phyloP scores from a whole-genome alignment of 768 basidiomycete genomes.

The Cytidiella melzeri region DNA sequence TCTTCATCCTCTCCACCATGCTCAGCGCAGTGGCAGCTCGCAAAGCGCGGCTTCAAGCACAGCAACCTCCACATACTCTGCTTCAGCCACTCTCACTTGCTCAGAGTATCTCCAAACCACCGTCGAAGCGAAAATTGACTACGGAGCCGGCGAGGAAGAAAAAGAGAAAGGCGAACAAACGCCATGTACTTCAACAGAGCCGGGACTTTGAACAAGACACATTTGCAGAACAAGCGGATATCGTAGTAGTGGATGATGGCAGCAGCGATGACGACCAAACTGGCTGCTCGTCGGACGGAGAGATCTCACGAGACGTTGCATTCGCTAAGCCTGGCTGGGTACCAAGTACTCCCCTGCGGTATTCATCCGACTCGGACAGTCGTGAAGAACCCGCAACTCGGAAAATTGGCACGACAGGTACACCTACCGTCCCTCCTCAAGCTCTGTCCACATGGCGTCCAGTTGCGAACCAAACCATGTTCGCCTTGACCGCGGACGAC shows the following conservation, averaged over 20 bases:
- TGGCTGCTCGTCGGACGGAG: constrained; percentile 31
- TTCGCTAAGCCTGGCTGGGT: constrained; percentile 44
- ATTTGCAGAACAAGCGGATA: constrained; percentile 32
- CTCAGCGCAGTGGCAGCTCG: constrained; percentile 70
- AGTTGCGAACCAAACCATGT: constrained; percentile 37
- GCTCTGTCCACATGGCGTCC: constrained; percentile 49
- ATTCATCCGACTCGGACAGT: neutral
- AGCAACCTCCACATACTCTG: too few relatives aligned
- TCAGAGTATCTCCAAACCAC: constrained; percentile 18
- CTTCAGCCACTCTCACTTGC: too few relatives aligned
- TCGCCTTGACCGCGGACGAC: constrained; percentile 38
- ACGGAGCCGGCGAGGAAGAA: constrained; percentile 21
- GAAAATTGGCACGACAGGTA: too few relatives aligned
- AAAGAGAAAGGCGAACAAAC: constrained; percentile 18
- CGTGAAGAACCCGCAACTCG: neutral
- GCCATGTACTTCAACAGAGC: constrained; percentile 9
- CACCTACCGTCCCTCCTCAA: constrained; percentile 7
- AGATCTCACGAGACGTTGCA: constrained; percentile 4
- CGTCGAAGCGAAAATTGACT: constrained; percentile 42
- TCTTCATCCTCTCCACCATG: constrained; percentile 31
- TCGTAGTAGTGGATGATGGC: constrained; percentile 14
- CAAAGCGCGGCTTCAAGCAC: constrained; percentile 43
- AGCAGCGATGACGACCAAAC: constrained; percentile 15
- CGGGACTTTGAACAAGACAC: constrained; percentile 33
- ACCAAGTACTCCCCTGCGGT: constrained; percentile 41